Base-by-base conservation (phyloP, 805 yeast genomes). In the Brettanomyces custersianus region DNA sequence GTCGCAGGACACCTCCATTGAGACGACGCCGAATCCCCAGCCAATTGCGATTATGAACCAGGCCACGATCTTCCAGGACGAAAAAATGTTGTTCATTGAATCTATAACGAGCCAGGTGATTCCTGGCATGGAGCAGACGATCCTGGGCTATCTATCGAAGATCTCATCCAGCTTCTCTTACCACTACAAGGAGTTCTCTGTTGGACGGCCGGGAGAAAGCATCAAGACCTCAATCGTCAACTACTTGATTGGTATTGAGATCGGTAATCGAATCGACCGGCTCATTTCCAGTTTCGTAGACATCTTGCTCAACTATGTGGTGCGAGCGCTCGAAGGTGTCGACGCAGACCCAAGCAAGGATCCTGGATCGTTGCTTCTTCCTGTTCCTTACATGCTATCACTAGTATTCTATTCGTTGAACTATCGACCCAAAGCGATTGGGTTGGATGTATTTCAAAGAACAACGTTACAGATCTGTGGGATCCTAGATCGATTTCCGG, bases 351-450 rank as follows among this genome's bases (percentile, higher is more conserved):
- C 9, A 15, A 29, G 17, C 12, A 11, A 15, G 12, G 12, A 15
- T n/a, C 13, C 37, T 43, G 3, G 48, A 54, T 15, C 35, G 50
- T 16, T 25, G n/a, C 42, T 65, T 2, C 41, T 69, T 1, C 53
- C 77, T 0, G 60, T 77, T 3, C 92, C 92, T 2, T 80, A 76
- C 48, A 43, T 82, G 11, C 48, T 80, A 2, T 64, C 81, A 1
- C 45, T 82, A 27, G 57, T 80, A 26, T 74, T 74, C 44, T 71
- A 72, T 35, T 48, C 74, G 1, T 52, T 80, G 5, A 64, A 55
- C 16, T 83, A 76, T 54, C 63, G 83, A 48, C 78, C 83, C 1
- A 70, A 72, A 38, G 87, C 90, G 1, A 63, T 78, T 1, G 61
- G 59, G 16, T 54, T 47, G 25, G 47, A 51, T 11, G 59, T 67